Percentiles rank a stretch among this genome's conserved stretches.
phyloP scores from a whole-genome alignment of 331 rosid genomes.

The Dryas integrifolia region DNA sequence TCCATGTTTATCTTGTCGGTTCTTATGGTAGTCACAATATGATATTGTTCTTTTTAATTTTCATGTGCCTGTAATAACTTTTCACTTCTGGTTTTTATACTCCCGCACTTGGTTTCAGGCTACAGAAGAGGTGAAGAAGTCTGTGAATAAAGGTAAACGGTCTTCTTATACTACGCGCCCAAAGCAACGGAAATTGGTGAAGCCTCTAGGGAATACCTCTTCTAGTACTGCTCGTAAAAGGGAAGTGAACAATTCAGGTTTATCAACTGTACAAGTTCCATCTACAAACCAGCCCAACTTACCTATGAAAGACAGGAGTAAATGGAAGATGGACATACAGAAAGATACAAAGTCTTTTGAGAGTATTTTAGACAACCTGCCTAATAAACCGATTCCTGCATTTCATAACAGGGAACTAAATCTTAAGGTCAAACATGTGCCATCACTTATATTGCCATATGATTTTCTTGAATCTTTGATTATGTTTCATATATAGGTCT shows the following conservation, averaged over 20 bases:
- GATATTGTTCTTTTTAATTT: constrained; percentile 9
- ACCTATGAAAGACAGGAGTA: constrained; percentile 48
- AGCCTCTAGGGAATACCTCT: constrained; percentile 44
- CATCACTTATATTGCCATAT: constrained; percentile 16
- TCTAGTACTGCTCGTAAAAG: constrained; percentile 41
- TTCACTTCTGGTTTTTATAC: constrained; percentile 5
- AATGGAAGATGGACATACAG: constrained; percentile 54
- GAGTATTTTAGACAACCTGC: constrained; percentile 38
- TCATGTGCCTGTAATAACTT: constrained; percentile 20
- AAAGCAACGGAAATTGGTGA: constrained; percentile 47
- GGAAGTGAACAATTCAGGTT: constrained; percentile 44
- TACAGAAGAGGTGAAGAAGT: constrained; percentile 52
- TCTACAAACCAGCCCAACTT: constrained; percentile 42
- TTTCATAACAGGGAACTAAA: constrained; percentile 28
- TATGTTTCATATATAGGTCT: constrained; percentile 15
- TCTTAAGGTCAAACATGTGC: constrained; percentile 50
- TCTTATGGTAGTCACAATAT: constrained; percentile 13
- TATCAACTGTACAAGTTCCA: constrained; percentile 42
- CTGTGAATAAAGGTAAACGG: constrained; percentile 60
- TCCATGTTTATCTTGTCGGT: neutral
- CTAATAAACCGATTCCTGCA: constrained; percentile 30
- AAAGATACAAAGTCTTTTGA: constrained; percentile 39
- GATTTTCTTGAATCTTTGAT: constrained; percentile 19
- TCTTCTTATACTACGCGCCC: constrained; percentile 49
- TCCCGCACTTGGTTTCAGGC: constrained; percentile 43